phyloP scores from a whole-genome alignment of 1,139 yeast genomes.

The Trichomonascaceae sp. region DNA sequence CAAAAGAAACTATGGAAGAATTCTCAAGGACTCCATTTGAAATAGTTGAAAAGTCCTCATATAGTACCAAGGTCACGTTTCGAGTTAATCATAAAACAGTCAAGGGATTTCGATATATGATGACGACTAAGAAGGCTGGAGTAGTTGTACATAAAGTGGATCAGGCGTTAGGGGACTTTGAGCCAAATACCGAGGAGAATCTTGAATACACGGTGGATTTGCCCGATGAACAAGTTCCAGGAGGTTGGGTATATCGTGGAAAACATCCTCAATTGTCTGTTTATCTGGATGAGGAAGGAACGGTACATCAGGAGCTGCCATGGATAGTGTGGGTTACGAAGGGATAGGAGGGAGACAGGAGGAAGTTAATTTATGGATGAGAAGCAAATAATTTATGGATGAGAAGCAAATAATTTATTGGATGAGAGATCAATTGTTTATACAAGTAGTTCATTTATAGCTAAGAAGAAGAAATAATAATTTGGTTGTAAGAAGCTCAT shows the following conservation, averaged over 20 bases:
- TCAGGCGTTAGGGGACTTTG: constrained; percentile 85
- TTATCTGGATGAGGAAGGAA: constrained; percentile 83
- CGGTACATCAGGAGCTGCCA: constrained; percentile 65
- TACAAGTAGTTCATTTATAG: no score
- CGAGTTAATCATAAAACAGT: constrained; percentile 87
- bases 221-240: constrained; percentile 88
- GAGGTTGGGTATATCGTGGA: constrained; percentile 85
- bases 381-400: background rate
- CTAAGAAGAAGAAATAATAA: no score
- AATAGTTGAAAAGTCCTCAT: background rate
- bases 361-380: background rate
- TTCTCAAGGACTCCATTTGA: background rate
- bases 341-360: constrained; percentile 9
- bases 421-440: no score
- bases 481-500: no score
- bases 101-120: constrained; percentile 84
- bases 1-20: background rate
- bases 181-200: constrained; percentile 79
- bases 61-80: constrained; percentile 46
- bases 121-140: constrained; percentile 79
- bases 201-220: constrained; percentile 69
- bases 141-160: constrained; percentile 80
- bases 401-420: no score
- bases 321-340: constrained; percentile 83
- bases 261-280: constrained; percentile 73